Evolutionary conservation across 345 rosid genomes (phyloP).

Genomic region (Capsella bursapastoris): DNA sequence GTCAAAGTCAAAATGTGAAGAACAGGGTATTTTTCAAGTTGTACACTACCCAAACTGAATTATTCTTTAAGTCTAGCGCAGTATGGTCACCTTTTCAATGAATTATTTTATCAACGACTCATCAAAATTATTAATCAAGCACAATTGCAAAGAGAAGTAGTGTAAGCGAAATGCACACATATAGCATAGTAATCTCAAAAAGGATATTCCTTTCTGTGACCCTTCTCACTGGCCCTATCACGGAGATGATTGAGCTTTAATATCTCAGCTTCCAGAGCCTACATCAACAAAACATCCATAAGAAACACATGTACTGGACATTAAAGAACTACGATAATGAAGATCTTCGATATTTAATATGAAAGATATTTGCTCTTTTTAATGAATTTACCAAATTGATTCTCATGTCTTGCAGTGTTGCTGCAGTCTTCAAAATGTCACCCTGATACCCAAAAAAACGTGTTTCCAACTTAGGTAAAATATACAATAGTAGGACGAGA

Average conservation of each 20-base stretch:
- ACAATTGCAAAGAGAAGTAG: slow-evolving; percentile 12
- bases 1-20: slow-evolving; percentile 30
- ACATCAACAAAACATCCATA: slow-evolving; percentile 33
- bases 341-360: slow-evolving; percentile 29
- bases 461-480: slow-evolving; percentile 15
- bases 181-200: slow-evolving; percentile 30
- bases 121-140: slow-evolving; percentile 5
- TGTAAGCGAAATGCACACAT: slow-evolving; percentile 27
- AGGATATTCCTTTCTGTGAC: slow-evolving; percentile 90
- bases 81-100: slow-evolving; percentile 27
- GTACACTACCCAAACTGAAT: slow-evolving; percentile 17
- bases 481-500: slow-evolving; percentile 14
- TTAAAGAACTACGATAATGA: slow-evolving; percentile 7
- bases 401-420: slow-evolving; percentile 63
- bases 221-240: slow-evolving; percentile 90
- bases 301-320: slow-evolving; percentile 10
- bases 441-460: slow-evolving; percentile 56
- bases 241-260: slow-evolving; percentile 67
- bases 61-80: slow-evolving; percentile 6
- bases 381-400: slow-evolving; percentile 65
- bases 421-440: slow-evolving; percentile 75
- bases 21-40: slow-evolving; percentile 15
- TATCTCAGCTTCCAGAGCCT: slow-evolving; percentile 79
- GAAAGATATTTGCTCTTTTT: slow-evolving; percentile 12
- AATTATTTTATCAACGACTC: background rate